These are phyloP conservation scores for Cubamyces sp. DNA, from an alignment of 768 basidiomycete genomes.

Conservation along the genomic window DNA sequence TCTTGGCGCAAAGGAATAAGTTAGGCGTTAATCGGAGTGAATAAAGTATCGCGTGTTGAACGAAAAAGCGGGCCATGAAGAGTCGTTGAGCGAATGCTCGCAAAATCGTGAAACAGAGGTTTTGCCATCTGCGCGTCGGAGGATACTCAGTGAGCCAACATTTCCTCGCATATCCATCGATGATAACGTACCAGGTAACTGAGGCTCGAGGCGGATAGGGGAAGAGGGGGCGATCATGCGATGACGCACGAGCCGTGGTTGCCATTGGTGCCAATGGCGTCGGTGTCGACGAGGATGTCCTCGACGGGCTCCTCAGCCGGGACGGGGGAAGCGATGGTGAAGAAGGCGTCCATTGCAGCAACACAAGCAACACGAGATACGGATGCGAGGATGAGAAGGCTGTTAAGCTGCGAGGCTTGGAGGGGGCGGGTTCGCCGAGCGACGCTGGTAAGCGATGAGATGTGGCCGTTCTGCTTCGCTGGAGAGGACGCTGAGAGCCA, in stretches of 20 bases:
- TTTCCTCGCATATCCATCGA: not conserved
- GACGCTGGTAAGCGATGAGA: not conserved
- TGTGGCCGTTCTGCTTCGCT: slow-evolving; percentile 3
- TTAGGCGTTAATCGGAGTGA: slow-evolving; percentile 5
- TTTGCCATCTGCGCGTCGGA: not conserved
- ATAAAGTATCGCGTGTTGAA: slow-evolving; percentile 4
- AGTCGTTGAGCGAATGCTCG: slow-evolving; percentile 5
- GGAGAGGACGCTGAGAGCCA: not conserved
- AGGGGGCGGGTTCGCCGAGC: not conserved
- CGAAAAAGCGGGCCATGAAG: slow-evolving; percentile 3
- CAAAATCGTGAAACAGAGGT: not conserved
- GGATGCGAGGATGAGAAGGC: slow-evolving; percentile 4
- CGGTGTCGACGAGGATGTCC: slow-evolving; percentile 20
- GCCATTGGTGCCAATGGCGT: slow-evolving; percentile 9
- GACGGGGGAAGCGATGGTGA: slow-evolving; percentile 23
- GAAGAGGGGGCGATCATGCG: slow-evolving; percentile 14
- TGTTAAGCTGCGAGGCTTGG: not conserved
- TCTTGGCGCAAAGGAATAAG: slow-evolving; percentile 6
- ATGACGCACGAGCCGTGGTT: slow-evolving; percentile 20
- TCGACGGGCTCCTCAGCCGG: slow-evolving; percentile 22
- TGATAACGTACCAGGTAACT: not conserved
- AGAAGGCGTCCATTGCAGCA: slow-evolving; percentile 27
- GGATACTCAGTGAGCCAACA: not conserved
- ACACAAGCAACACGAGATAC: not conserved
- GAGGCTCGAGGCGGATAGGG: not conserved